A percentile compares a stretch with the other conserved stretches of the same genome.
Conservation (phyloP, 1,284 basidiomycete species). For the Singerocomus inundabilis region DNA sequence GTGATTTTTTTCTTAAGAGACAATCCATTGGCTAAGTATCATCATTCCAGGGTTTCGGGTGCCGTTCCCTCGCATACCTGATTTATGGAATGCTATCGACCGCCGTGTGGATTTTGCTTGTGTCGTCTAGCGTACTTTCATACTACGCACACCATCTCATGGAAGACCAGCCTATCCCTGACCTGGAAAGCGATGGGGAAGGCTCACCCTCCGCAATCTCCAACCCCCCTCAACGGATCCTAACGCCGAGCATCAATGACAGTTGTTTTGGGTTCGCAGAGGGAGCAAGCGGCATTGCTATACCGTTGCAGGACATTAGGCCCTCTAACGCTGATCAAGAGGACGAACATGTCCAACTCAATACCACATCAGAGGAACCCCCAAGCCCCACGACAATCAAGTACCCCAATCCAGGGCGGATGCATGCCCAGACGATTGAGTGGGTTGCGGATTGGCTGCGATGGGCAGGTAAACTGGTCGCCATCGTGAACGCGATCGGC, state of each 20-base stretch:
- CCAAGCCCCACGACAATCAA: neutral
- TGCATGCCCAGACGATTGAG: neutral
- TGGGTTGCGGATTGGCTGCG: constrained; percentile 17
- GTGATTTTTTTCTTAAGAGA: neutral
- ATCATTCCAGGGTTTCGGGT: constrained; percentile 34
- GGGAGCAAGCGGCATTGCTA: neutral
- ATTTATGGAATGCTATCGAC: constrained; percentile 39
- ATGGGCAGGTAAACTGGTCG: constrained; percentile 26
- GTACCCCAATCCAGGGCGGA: neutral
- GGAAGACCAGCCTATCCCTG: neutral
- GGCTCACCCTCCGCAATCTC: neutral
- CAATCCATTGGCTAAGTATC: neutral
- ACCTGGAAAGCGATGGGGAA: neutral
- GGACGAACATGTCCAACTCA: neutral
- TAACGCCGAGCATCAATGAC: too few relatives aligned
- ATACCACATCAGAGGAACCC: neutral
- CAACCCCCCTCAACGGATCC: too few relatives aligned
- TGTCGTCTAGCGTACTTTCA: constrained; percentile 37
- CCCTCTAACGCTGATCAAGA: neutral
- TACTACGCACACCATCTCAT: constrained; percentile 28
- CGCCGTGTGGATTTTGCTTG: constrained; percentile 37
- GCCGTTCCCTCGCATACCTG: constrained; percentile 40
- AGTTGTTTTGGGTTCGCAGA: neutral
- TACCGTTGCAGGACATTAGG: neutral
- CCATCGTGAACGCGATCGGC: constrained; percentile 23